Base-by-base conservation (phyloP, 306 rosid species). In the Begonia masoniana region DNA sequence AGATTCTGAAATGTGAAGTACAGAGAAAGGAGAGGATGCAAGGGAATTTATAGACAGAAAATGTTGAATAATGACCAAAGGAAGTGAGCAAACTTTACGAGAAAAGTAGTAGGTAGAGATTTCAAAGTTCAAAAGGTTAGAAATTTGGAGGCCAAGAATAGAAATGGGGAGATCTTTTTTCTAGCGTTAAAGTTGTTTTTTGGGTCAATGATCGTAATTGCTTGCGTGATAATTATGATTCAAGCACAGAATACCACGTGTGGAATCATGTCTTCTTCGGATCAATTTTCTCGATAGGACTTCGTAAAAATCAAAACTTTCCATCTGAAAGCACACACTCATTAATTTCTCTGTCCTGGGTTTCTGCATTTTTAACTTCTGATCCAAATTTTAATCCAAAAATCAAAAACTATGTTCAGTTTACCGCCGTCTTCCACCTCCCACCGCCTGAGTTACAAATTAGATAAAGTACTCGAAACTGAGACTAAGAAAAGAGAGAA, bases 191-290 rank as follows among this genome's bases (percentile, higher is more conserved):
- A 50, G n/a, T 7, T 17, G n/a, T 6, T 9, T 7, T 14, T 13
- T 63, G 51, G 65, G 87, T 80, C 72, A 67, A 76, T 42, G 35
- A 51, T 13, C 76, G 71, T 45, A 24, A 62, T 41, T 54, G 71
- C 39, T 74, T 74, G 60, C 75, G 83, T 74, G 71, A 15, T 0
- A 4, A 4, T 4, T 15, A 12, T 55, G 41, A 62, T 57, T 57
- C 62, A 13, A 11, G 10, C 13, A 45, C 49, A 45, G 49, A 4
- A n/a, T 12, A 45, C 49, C 49, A 45, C 49, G 49, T 45, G 49
- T 1, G 49, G 49, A n/a, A 45, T 0, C 39, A 31, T 31, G 39
- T 5, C 1, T 31, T 31, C 7, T 6, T 31, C 8, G 9, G 39
- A 31, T 4, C 39, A 31, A 31, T 31, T 31, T 31, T 31, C 39